Evolutionary conservation across 2,329 filamentous ascomycete genomes (phyloP).

Genomic region (Volutella citrinella): DNA sequence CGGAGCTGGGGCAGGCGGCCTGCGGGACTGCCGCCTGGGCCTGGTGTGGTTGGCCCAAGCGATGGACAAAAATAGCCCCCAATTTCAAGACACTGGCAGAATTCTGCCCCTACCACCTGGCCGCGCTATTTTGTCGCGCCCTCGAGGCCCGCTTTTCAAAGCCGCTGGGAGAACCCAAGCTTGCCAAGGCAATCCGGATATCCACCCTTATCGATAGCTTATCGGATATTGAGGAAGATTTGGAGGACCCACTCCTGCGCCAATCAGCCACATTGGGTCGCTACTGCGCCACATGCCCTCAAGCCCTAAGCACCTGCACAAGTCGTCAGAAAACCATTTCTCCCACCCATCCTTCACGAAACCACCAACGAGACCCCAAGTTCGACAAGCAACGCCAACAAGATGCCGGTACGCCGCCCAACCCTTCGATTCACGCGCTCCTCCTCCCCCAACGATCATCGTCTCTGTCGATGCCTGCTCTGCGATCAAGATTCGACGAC

Average conservation of each 20-base stretch:
- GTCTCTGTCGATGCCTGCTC: conserved; percentile 5
- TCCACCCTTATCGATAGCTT: no score
- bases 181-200: no score
- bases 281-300: no score
- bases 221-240: no score
- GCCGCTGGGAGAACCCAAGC: conserved; percentile 1
- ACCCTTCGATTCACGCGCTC: conserved; percentile 7
- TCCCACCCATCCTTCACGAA: no score
- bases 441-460: conserved; percentile 9
- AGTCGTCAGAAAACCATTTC: conserved; percentile 30
- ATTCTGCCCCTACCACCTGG: conserved; percentile 3
- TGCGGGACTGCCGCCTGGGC: conserved; percentile 23
- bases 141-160: no score
- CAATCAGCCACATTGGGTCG: no score
- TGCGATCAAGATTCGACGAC: not conserved
- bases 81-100: conserved; percentile 3
- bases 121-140: conserved; percentile 16
- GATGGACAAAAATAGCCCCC: conserved; percentile 27
- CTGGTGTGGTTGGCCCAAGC: conserved; percentile 27
- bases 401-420: conserved; percentile 38
- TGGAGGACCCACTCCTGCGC: no score
- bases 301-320: no score
- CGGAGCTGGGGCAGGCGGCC: conserved; percentile 19
- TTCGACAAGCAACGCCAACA: conserved; percentile 38
- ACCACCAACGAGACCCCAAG: conserved; percentile 24